Evolutionary conservation across 306 rosid genomes (phyloP).

Genomic region (Prunus salicina): DNA sequence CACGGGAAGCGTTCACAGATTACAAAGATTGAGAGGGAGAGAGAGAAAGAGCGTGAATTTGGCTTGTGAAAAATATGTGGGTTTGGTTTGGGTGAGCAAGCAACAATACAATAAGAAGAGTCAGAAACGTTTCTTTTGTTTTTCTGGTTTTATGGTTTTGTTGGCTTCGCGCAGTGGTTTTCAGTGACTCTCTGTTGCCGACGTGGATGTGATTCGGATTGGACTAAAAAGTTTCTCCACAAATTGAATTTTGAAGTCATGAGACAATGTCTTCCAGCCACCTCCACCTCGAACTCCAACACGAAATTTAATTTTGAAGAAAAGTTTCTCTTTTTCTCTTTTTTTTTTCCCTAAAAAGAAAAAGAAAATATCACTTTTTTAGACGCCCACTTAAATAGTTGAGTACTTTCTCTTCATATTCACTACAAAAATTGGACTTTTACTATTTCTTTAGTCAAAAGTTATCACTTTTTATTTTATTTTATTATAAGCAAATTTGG

Average conservation of each 20-base stretch:
- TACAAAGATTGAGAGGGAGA: background rate
- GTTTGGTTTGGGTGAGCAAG: background rate
- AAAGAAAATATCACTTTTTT: no score
- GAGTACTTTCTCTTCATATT: no score
- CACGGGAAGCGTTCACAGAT: background rate
- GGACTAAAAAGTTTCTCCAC: background rate
- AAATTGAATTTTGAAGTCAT: background rate
- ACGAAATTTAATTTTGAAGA: background rate
- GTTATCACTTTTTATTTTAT: no score
- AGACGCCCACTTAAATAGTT: no score
- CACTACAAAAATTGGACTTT: no score
- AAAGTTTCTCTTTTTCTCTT: no score
- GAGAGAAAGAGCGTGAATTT: background rate
- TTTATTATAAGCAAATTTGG: no score
- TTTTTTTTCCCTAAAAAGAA: no score
- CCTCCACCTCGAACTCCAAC: background rate
- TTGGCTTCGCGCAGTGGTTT: background rate
- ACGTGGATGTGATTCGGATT: slow-evolving; percentile 17
- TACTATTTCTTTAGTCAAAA: no score
- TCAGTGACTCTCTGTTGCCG: background rate
- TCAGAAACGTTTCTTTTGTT: background rate
- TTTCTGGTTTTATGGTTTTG: background rate
- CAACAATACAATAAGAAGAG: background rate
- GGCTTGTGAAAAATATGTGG: background rate
- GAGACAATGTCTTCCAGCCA: background rate